Percentiles rank a stretch among this genome's conserved stretches.
These are phyloP conservation scores for Salix dunnii DNA, from an alignment of 345 rosid genomes.

Conservation along the genomic window DNA sequence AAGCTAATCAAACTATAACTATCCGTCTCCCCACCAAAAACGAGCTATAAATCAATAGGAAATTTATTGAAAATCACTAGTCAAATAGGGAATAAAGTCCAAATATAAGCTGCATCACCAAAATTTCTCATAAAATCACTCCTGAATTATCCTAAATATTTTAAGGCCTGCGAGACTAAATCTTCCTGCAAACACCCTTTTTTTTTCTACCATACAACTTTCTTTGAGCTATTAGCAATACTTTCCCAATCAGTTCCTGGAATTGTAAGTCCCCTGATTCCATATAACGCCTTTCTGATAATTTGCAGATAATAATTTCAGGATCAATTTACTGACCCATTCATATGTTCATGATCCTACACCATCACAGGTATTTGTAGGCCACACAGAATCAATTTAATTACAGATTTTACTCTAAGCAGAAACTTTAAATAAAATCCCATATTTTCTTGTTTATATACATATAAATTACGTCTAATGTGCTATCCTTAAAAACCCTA, in stretches of 20 bases:
- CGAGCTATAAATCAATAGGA: not conserved
- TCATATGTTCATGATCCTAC: not conserved
- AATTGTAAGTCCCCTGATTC: not conserved
- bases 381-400: not conserved
- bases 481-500: not conserved
- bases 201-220: too few relatives aligned
- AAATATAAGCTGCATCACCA: not conserved
- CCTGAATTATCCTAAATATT: not conserved
- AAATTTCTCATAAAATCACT: not conserved
- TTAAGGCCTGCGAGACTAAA: too few relatives aligned
- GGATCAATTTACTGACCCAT: not conserved
- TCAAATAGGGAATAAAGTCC: not conserved
- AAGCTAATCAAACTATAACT: not conserved
- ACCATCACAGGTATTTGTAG: not conserved
- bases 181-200: too few relatives aligned
- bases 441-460: not conserved
- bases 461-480: not conserved
- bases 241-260: not conserved
- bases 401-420: not conserved
- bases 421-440: not conserved
- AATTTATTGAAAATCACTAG: not conserved
- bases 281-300: not conserved
- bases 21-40: not conserved
- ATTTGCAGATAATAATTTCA: not conserved
- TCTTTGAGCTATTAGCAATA: too few relatives aligned